Evolutionary conservation across 495 filamentous ascomycete genomes (phyloP).

Genomic region (Lophiostoma macrostomum): DNA sequence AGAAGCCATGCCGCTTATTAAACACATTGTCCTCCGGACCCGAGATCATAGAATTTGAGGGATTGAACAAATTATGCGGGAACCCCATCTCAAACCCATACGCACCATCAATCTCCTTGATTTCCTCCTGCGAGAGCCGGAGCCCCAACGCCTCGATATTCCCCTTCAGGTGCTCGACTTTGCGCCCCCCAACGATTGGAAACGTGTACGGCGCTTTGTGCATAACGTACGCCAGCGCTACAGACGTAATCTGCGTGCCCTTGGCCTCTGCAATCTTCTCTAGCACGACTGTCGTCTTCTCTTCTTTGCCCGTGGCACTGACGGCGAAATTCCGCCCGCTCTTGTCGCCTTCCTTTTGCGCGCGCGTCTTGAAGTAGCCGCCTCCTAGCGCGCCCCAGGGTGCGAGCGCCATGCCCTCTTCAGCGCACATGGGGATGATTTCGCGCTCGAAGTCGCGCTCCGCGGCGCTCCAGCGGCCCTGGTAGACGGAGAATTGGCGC

Average conservation of each 20-base stretch:
- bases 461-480: slow-evolving; percentile 30
- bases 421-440: slow-evolving; percentile 34
- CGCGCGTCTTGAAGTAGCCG: slow-evolving; percentile 28
- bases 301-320: slow-evolving; percentile 25
- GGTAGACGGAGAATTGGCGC: slow-evolving; percentile 33
- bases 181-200: slow-evolving; percentile 68
- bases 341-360: slow-evolving; percentile 25
- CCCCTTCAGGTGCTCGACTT: slow-evolving; percentile 62
- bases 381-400: slow-evolving; percentile 34
- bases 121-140: slow-evolving; percentile 56
- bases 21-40: slow-evolving; percentile 47
- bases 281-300: slow-evolving; percentile 50
- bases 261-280: slow-evolving; percentile 58
- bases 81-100: slow-evolving; percentile 49
- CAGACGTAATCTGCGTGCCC: slow-evolving; percentile 43
- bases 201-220: slow-evolving; percentile 74
- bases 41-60: slow-evolving; percentile 40
- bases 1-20: slow-evolving; percentile 44
- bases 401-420: slow-evolving; percentile 32
- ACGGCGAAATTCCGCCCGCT: slow-evolving; percentile 43
- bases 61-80: slow-evolving; percentile 53
- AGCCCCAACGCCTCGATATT: slow-evolving; percentile 65
- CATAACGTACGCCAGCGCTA: slow-evolving; percentile 73
- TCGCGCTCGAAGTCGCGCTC: slow-evolving; percentile 36
- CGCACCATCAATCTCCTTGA: slow-evolving; percentile 61